A percentile compares a stretch with the other conserved stretches of the same genome.
Evolutionary conservation across 441 rosid genomes (phyloP).

Genomic region (Monsonia emarginata): DNA sequence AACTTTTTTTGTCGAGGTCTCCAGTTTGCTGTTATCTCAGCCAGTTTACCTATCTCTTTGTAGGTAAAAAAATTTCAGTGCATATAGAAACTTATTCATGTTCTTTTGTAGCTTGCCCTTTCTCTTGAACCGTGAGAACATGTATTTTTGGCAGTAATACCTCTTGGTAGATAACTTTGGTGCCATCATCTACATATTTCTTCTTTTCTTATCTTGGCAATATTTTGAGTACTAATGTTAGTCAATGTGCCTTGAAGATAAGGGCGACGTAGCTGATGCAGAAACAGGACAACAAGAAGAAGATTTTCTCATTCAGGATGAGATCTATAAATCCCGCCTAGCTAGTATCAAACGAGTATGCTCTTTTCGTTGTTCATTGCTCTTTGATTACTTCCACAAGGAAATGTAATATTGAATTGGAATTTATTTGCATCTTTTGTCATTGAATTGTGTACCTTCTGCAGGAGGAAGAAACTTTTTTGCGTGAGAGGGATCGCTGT

Average conservation of each 20-base stretch:
- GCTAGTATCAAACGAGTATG: conserved; percentile 90
- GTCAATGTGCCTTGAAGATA: conserved; percentile 47
- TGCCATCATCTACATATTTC: conserved; percentile 5
- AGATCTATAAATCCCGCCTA: conserved; percentile 87
- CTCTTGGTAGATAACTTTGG: neutral
- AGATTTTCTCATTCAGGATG: conserved; percentile 74
- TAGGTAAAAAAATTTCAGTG: neutral
- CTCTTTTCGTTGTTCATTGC: conserved; percentile 15
- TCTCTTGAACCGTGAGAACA: neutral
- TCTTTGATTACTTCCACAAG: neutral
- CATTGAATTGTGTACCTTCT: conserved; percentile 21
- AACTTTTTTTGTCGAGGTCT: neutral
- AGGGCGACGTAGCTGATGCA: conserved; percentile 63
- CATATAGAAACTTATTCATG: neutral
- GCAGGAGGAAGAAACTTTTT: conserved; percentile 79
- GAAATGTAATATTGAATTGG: neutral
- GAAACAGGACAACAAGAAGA: conserved; percentile 78
- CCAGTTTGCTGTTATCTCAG: neutral
- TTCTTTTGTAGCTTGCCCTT: neutral
- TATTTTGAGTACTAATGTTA: conserved; percentile 16
- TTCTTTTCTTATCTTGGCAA: conserved; percentile 9
- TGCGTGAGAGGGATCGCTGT: conserved; percentile 96
- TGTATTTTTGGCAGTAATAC: neutral
- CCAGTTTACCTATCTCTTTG: neutral
- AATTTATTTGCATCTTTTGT: neutral